phyloP scores from a whole-genome alignment of 768 basidiomycete genomes.

The Hemileccinum rubropunctum region DNA sequence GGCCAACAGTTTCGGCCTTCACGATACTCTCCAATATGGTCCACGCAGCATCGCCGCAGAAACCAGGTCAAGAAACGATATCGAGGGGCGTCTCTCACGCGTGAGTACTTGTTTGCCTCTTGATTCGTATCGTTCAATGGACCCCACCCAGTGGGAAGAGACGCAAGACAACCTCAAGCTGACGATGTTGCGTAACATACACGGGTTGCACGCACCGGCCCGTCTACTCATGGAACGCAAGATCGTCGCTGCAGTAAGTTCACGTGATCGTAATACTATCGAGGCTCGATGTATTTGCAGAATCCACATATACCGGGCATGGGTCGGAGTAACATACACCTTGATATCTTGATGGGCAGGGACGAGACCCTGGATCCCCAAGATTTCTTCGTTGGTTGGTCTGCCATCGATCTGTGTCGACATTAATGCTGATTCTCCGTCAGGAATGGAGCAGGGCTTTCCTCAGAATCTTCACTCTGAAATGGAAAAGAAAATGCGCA shows the following conservation, averaged over 20 bases:
- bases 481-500: conserved; percentile 60
- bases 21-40: conserved; percentile 87
- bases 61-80: conserved; percentile 53
- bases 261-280: not conserved
- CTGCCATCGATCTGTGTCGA: not conserved
- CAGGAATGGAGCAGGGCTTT: conserved; percentile 53
- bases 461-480: conserved; percentile 58
- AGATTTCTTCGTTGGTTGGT: conserved; percentile 79
- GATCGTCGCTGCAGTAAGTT: conserved; percentile 65
- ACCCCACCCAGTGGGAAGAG: conserved; percentile 74
- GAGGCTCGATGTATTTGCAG: conserved; percentile 35
- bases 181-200: conserved; percentile 77
- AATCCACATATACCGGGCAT: conserved; percentile 63
- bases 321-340: conserved; percentile 73
- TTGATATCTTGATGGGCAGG: conserved; percentile 91
- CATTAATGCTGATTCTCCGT: not conserved
- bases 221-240: conserved; percentile 92
- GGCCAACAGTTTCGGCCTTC: conserved; percentile 74
- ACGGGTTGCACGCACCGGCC: conserved; percentile 88
- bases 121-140: not conserved
- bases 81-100: conserved; percentile 74
- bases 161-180: conserved; percentile 88
- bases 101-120: conserved; percentile 41
- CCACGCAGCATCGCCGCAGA: conserved; percentile 78
- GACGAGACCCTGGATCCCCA: conserved; percentile 78